phyloP scores from a whole-genome alignment of 75 land plant species.

The Azolla pinnata region DNA sequence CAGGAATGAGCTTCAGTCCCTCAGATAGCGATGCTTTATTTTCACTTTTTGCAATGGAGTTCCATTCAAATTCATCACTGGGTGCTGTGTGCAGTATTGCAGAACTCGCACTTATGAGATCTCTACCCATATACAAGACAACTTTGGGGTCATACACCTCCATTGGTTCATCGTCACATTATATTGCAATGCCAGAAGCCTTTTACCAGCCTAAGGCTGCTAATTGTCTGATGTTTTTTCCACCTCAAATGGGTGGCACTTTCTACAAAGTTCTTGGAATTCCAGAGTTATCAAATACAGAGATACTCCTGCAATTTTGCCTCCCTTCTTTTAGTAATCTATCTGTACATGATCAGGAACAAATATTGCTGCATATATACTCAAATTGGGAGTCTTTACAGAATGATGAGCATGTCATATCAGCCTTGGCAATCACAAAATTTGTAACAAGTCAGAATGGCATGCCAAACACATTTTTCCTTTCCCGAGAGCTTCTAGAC shows the following conservation, averaged over 20 bases:
- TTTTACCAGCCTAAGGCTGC: conserved; percentile 74
- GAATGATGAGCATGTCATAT: conserved; percentile 33
- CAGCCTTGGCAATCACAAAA: conserved; percentile 54
- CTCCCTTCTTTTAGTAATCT: conserved; percentile 60
- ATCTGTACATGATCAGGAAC: conserved; percentile 52
- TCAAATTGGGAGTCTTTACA: conserved; percentile 66
- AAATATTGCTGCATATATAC: conserved; percentile 50
- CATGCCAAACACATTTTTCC: conserved; percentile 22
- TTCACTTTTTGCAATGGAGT: conserved; percentile 52
- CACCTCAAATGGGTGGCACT: conserved; percentile 29
- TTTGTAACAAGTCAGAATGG: conserved; percentile 56
- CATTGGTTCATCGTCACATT: conserved; percentile 38
- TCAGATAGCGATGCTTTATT: conserved; percentile 62
- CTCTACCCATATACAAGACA: conserved; percentile 77
- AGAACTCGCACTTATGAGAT: conserved; percentile 54
- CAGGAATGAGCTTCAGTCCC: conserved; percentile 30
- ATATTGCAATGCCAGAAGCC: conserved; percentile 47
- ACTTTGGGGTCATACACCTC: conserved; percentile 46
- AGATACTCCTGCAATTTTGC: conserved; percentile 61
- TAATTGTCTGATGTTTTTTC: conserved; percentile 42
- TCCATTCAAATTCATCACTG: conserved; percentile 20
- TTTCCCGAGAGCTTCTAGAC: conserved; percentile 61
- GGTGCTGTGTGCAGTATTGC: conserved; percentile 35
- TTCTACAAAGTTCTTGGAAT: conserved; percentile 66
- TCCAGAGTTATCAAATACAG: conserved; percentile 52